Evolutionary conservation across 129 eudicot species (phyloP).

Genomic region (Artemisia annua): DNA sequence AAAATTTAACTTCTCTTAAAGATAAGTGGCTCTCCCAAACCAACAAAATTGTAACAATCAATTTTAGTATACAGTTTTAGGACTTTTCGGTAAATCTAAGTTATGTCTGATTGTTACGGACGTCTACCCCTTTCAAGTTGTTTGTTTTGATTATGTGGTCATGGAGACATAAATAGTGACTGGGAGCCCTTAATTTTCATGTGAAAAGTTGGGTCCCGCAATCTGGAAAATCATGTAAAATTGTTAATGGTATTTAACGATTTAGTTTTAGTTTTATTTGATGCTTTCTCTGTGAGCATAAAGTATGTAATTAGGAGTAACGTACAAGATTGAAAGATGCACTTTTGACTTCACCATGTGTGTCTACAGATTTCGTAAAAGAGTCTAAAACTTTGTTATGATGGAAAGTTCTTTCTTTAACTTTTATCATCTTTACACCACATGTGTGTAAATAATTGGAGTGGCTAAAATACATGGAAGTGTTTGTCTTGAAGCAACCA

Average conservation of each 20-base stretch:
- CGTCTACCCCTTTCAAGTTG: not conserved
- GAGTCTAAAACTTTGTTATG: conserved; percentile 16
- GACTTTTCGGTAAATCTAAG: conserved; percentile 18
- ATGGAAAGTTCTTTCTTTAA: conserved; percentile 41
- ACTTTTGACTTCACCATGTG: conserved; percentile 8
- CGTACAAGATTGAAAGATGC: not conserved
- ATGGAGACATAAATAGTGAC: too few species aligned
- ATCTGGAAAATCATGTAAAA: not conserved
- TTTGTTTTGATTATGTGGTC: not conserved
- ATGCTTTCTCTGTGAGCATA: conserved; percentile 6
- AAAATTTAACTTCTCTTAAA: conserved; percentile 45
- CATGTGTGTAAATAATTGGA: conserved; percentile 17
- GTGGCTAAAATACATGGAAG: not conserved
- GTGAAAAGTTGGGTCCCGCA: conserved; percentile 6
- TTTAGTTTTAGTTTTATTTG: not conserved
- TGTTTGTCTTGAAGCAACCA: not conserved
- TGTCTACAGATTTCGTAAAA: conserved; percentile 13
- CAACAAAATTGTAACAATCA: conserved; percentile 24
- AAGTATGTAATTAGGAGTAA: conserved; percentile 7
- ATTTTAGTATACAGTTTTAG: conserved; percentile 14
- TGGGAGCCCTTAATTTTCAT: too few species aligned
- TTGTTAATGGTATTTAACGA: too few species aligned
- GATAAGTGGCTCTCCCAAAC: conserved; percentile 27
- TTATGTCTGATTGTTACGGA: not conserved
- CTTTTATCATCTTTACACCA: conserved; percentile 35